Percentiles rank a stretch among this genome's conserved stretches.
Evolutionary conservation across 148 eudicot genomes (phyloP).

Genomic region (Rhododendron ferrugineum): DNA sequence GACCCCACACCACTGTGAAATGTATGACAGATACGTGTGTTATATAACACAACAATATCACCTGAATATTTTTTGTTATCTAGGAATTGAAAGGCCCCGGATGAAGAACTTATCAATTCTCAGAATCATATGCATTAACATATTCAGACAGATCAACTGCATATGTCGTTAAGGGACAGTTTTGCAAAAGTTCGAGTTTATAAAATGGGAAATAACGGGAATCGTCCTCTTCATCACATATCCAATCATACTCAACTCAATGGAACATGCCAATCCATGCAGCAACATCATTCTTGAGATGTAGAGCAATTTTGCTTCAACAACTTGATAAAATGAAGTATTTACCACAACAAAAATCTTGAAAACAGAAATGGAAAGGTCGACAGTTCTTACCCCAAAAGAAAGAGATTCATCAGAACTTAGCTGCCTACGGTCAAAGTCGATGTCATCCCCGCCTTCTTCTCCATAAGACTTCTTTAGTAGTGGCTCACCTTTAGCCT

Average conservation of each 20-base stretch:
- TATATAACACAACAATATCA: background rate
- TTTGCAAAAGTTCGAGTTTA: background rate
- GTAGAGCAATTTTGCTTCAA: background rate
- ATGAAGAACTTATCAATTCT: background rate
- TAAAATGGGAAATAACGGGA: background rate
- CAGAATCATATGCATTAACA: background rate
- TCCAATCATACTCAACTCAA: too few species aligned
- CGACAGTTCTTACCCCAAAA: conserved; percentile 49
- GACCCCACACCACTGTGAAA: background rate
- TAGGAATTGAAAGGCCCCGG: background rate
- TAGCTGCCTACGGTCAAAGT: conserved; percentile 85
- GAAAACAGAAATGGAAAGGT: background rate
- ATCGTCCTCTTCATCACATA: background rate
- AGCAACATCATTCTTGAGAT: background rate
- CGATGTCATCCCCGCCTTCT: conserved; percentile 93
- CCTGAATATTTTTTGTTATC: background rate
- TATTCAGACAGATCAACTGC: background rate
- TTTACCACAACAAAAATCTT: background rate
- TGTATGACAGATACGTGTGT: background rate
- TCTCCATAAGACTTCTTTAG: conserved; percentile 80
- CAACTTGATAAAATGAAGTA: background rate
- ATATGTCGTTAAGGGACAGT: background rate
- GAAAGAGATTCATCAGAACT: conserved; percentile 79
- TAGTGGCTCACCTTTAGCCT: conserved; percentile 79
- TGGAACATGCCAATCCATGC: too few species aligned